Conservation (phyloP, 202 grass and related monocot genomes). For the Schoenoplectus tabernaemontani region DNA sequence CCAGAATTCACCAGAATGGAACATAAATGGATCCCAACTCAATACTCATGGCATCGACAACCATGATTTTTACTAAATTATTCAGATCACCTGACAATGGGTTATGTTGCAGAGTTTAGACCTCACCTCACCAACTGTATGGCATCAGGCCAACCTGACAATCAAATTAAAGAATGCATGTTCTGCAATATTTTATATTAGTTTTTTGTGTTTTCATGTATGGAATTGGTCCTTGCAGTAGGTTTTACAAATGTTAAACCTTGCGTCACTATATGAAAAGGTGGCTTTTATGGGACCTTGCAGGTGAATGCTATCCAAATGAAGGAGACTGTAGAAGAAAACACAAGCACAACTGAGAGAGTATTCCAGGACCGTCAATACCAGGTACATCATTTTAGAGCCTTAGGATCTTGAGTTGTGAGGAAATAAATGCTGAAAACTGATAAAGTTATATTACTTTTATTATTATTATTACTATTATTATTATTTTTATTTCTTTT, state of each 20-base stretch:
- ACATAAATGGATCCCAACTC: background rate
- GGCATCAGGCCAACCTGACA: background rate
- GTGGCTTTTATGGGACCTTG: constrained; percentile 21
- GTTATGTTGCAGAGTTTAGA: background rate
- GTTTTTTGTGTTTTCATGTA: constrained; percentile 2
- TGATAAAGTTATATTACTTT: too few relatives aligned
- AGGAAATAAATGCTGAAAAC: background rate
- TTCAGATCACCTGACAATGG: background rate
- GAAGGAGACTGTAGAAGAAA: constrained; percentile 99
- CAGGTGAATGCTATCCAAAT: constrained; percentile 99
- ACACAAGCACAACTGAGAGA: constrained; percentile 95
- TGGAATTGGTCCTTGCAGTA: background rate
- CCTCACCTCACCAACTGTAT: background rate
- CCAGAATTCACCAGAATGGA: background rate
- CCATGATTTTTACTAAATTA: background rate
- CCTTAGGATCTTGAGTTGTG: background rate
- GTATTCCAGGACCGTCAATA: constrained; percentile 98
- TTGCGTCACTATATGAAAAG: constrained; percentile 16
- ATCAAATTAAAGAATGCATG: background rate
- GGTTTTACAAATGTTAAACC: background rate
- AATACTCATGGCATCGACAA: background rate
- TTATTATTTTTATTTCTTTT: background rate
- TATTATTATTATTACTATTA: too few relatives aligned
- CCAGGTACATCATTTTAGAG: constrained; percentile 46
- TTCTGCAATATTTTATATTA: background rate